A percentile compares a stretch with the other conserved stretches of the same genome.
Conservation (phyloP, 2,329 filamentous ascomycete genomes). For the Nigrospora oryzae region DNA sequence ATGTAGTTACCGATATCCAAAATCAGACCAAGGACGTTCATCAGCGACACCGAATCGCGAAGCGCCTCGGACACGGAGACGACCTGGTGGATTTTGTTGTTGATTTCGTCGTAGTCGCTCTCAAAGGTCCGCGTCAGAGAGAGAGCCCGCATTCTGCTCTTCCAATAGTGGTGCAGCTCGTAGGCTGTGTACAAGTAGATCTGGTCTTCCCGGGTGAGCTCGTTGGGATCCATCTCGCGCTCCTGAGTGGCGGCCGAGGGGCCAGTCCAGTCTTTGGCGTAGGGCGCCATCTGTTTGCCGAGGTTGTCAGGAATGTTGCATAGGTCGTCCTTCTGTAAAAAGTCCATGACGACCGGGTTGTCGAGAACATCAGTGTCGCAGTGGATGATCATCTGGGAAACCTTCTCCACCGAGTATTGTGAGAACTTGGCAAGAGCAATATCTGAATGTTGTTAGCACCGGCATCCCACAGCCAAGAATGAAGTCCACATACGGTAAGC, state of each 20-base stretch:
- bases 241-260: constrained; percentile 69
- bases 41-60: constrained; percentile 82
- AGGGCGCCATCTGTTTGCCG: constrained; percentile 85
- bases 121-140: constrained; percentile 78
- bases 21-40: constrained; percentile 94
- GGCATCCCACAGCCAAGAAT: neutral
- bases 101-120: constrained; percentile 84
- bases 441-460: constrained; percentile 38
- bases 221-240: constrained; percentile 76
- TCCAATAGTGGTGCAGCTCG: constrained; percentile 97
- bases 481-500: constrained; percentile 51
- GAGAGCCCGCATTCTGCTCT: constrained; percentile 89
- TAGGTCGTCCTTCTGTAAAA: constrained; percentile 84
- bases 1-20: constrained; percentile 99
- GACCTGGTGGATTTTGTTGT: constrained; percentile 76
- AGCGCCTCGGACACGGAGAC: constrained; percentile 81
- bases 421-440: constrained; percentile 93
- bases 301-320: constrained; percentile 89
- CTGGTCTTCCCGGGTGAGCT: constrained; percentile 91
- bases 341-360: constrained; percentile 91
- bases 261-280: constrained; percentile 93
- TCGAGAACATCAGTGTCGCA: constrained; percentile 85
- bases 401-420: constrained; percentile 70
- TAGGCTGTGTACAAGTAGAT: constrained; percentile 90
- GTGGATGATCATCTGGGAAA: constrained; percentile 90